A percentile compares a stretch with the other conserved stretches of the same genome.
phyloP scores from a whole-genome alignment of 441 rosid species.

The Adansonia grandidieri region DNA sequence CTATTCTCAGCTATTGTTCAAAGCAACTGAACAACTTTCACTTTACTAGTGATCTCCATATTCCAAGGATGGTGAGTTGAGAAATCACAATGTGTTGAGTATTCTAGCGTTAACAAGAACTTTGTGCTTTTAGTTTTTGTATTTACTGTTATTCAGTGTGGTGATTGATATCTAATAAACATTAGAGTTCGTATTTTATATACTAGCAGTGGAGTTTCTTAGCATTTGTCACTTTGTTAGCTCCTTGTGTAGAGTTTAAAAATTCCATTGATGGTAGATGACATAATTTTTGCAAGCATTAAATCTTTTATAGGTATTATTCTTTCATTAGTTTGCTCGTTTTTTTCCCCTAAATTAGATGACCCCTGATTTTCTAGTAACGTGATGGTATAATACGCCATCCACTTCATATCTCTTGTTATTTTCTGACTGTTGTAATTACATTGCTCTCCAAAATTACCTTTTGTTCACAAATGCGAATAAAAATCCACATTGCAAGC shows the following conservation, averaged over 20 bases:
- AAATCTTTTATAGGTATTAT: not conserved
- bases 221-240: not conserved
- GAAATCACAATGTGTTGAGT: not conserved
- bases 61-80: not conserved
- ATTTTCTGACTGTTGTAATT: not conserved
- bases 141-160: not conserved
- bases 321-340: not conserved
- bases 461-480: not conserved
- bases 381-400: not conserved
- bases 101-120: not conserved
- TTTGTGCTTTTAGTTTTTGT: not conserved
- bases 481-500: not conserved
- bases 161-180: not conserved
- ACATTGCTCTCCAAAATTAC: not conserved
- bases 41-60: too few relatives aligned
- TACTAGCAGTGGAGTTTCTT: not conserved
- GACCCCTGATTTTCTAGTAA: not conserved
- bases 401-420: not conserved
- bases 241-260: too few relatives aligned
- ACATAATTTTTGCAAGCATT: not conserved
- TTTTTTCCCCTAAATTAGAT: not conserved
- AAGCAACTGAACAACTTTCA: slow-evolving; percentile 37
- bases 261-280: not conserved
- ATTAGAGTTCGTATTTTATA: not conserved
- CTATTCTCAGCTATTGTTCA: slow-evolving; percentile 76